Percentiles rank a stretch among this genome's conserved stretches.
Conservation (phyloP, 345 rosid genomes). For the Iberis pinnata region DNA sequence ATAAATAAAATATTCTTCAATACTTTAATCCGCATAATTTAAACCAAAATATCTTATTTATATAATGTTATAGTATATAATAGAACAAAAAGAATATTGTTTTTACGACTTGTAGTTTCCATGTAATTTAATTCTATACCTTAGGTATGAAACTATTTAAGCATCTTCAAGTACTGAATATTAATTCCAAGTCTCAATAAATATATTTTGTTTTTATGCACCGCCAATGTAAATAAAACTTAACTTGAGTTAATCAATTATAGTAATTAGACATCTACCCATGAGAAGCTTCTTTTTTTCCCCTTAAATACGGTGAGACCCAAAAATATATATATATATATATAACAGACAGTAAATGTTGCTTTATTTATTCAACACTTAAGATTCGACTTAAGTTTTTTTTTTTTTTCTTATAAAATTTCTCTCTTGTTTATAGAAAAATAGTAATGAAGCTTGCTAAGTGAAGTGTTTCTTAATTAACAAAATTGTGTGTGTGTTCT, state of each 20-base stretch:
- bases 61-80: no score
- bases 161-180: not conserved
- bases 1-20: no score
- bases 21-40: no score
- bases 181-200: not conserved
- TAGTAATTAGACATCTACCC: slow-evolving; percentile 20
- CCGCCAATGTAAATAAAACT: slow-evolving; percentile 13
- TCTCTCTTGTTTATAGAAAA: not conserved
- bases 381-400: slow-evolving; percentile 8
- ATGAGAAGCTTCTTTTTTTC: slow-evolving; percentile 27
- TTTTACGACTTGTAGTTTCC: no score
- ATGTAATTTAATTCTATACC: no score
- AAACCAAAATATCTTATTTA: no score
- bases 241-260: slow-evolving; percentile 1
- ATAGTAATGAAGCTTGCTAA: not conserved
- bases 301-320: slow-evolving; percentile 14
- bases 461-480: slow-evolving; percentile 11
- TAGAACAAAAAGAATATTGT: no score
- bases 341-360: not conserved
- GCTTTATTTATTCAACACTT: slow-evolving; percentile 7
- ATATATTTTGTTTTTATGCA: slow-evolving; percentile 14
- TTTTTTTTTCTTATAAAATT: not conserved
- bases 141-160: not conserved
- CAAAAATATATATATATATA: not conserved
- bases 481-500: not conserved